Percentiles rank a stretch among this genome's conserved stretches.
Evolutionary conservation across 140 eudicot species (phyloP).

Genomic region (Cichorium intybus): DNA sequence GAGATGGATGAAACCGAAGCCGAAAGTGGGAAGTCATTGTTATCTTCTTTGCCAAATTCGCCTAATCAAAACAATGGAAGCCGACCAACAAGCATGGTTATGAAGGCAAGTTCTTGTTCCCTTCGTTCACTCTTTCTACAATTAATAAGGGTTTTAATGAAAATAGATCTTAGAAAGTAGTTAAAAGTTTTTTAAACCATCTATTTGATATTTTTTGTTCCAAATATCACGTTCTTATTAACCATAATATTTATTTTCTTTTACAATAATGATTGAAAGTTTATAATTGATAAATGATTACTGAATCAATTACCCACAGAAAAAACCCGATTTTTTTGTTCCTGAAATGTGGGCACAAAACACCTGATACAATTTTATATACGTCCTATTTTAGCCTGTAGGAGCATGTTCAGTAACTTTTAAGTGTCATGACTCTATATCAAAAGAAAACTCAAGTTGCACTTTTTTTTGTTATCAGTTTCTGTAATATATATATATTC

Average conservation of each 20-base stretch:
- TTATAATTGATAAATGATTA: too few relatives aligned
- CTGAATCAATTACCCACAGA: too few relatives aligned
- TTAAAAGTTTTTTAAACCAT: too few relatives aligned
- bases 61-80: conserved; percentile 54
- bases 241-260: too few relatives aligned
- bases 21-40: conserved; percentile 34
- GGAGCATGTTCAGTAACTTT: not conserved
- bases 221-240: too few relatives aligned
- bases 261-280: too few relatives aligned
- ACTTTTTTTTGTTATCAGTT: not conserved
- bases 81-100: conserved; percentile 78
- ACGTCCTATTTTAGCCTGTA: not conserved
- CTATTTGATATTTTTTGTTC: too few relatives aligned
- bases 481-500: not conserved
- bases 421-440: too few relatives aligned
- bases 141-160: not conserved
- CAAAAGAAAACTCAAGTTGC: not conserved
- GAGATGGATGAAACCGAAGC: conserved; percentile 42
- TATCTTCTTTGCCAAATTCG: conserved; percentile 48
- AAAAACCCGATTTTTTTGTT: too few relatives aligned
- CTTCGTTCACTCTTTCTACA: not conserved
- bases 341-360: too few relatives aligned
- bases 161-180: not conserved
- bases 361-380: too few relatives aligned
- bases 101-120: conserved; percentile 51